A percentile compares a stretch with the other conserved stretches of the same genome.
phyloP scores from a whole-genome alignment of 495 filamentous ascomycete species.

The Thozetella sp. region DNA sequence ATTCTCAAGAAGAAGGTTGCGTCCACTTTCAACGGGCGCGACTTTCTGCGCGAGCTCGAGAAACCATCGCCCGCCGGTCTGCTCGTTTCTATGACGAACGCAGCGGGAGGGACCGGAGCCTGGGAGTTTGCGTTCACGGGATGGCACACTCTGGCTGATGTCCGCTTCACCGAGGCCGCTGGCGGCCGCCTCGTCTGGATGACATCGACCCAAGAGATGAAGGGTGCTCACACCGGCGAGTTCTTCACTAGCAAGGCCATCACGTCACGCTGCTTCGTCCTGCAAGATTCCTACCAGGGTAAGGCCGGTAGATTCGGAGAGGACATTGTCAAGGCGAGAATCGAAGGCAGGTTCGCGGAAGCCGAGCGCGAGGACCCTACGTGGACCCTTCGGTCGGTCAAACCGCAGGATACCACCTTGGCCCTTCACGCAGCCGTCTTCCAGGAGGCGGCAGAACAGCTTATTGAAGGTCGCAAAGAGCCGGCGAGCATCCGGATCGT shows the following conservation, averaged over 20 bases:
- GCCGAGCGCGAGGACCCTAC: constrained; percentile 74
- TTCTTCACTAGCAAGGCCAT: constrained; percentile 50
- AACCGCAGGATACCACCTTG: constrained; percentile 58
- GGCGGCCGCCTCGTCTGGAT: constrained; percentile 76
- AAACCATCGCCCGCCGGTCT: constrained; percentile 63
- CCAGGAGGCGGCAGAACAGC: constrained; percentile 61
- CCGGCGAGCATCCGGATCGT: constrained; percentile 62
- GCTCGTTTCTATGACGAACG: constrained; percentile 57
- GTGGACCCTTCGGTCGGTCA: constrained; percentile 75
- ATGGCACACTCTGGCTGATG: constrained; percentile 67
- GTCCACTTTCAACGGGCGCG: constrained; percentile 69
- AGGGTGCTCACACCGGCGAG: constrained; percentile 43
- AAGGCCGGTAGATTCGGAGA: constrained; percentile 77
- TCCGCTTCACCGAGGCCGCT: constrained; percentile 75
- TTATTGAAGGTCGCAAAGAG: constrained; percentile 56
- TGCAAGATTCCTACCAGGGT: constrained; percentile 78
- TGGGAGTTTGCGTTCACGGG: constrained; percentile 75
- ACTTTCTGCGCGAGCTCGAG: constrained; percentile 81
- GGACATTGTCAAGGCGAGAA: constrained; percentile 82
- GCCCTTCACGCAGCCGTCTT: constrained; percentile 75
- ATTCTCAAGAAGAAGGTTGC: constrained; percentile 68
- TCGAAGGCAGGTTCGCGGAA: constrained; percentile 83
- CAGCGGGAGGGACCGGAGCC: constrained; percentile 45
- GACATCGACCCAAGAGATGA: constrained; percentile 59
- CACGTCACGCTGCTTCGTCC: constrained; percentile 61